phyloP scores from a whole-genome alignment of 2,329 filamentous ascomycete genomes.

The Aspergillus persii region DNA sequence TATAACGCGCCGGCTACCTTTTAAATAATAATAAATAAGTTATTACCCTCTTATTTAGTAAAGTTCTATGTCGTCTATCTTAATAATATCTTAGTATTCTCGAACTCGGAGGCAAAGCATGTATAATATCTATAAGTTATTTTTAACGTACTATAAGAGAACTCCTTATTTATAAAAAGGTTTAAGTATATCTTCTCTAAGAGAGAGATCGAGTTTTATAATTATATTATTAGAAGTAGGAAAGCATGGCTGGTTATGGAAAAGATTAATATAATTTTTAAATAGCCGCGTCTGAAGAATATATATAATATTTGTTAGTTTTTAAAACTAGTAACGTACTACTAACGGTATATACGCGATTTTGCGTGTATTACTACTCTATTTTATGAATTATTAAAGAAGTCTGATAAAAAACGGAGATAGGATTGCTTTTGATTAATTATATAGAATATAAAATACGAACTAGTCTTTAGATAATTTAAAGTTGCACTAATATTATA shows the following conservation, averaged over 20 bases:
- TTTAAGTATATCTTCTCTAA: too few species aligned
- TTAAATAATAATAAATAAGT: background rate
- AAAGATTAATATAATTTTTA: too few species aligned
- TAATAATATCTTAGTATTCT: background rate
- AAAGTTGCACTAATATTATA: background rate
- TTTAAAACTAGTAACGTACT: background rate
- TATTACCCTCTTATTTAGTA: background rate
- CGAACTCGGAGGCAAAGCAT: background rate
- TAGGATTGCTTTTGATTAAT: background rate
- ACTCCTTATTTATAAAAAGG: too few species aligned
- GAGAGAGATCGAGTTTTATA: too few species aligned
- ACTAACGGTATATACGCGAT: background rate
- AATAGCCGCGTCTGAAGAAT: too few species aligned
- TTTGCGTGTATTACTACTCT: background rate
- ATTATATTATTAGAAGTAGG: too few species aligned
- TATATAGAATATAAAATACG: background rate
- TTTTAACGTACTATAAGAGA: too few species aligned
- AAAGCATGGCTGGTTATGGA: too few species aligned
- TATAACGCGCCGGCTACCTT: background rate
- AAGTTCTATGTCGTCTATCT: background rate
- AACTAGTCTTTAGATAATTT: background rate
- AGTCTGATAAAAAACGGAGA: background rate
- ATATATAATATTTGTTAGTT: too few species aligned
- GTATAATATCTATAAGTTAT: background rate
- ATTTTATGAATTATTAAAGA: background rate